A percentile compares a stretch with the other conserved stretches of the same genome.
These are phyloP conservation scores for Boletus fagicola DNA, from an alignment of 768 basidiomycete genomes.

Conservation along the genomic window DNA sequence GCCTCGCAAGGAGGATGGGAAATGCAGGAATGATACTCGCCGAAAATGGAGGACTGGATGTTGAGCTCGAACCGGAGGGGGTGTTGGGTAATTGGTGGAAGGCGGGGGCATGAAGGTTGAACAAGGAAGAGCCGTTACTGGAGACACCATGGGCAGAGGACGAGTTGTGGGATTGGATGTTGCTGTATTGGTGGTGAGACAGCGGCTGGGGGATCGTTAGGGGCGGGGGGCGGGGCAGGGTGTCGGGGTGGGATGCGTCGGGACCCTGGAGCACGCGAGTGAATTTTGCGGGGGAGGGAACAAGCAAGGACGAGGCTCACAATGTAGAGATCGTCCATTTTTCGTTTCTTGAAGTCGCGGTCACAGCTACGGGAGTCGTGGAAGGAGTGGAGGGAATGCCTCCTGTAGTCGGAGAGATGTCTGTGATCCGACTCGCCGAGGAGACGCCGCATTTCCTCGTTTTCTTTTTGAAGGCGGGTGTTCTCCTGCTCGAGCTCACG, in stretches of 20 bases:
- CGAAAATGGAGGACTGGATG: conserved; percentile 82
- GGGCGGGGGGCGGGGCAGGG: conserved; percentile 47
- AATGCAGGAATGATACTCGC: conserved; percentile 61
- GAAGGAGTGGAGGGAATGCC: conserved; percentile 46
- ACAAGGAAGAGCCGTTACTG: conserved; percentile 41
- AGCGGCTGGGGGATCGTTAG: conserved; percentile 59
- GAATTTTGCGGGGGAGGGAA: neutral
- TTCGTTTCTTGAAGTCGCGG: conserved; percentile 62
- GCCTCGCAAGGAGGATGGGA: conserved; percentile 29
- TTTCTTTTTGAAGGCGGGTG: conserved; percentile 63
- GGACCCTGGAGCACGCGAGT: conserved; percentile 37
- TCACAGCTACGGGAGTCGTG: conserved; percentile 50
- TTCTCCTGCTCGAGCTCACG: conserved; percentile 85
- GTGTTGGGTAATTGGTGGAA: conserved; percentile 67
- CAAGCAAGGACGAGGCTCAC: conserved; percentile 28
- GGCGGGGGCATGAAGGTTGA: conserved; percentile 52
- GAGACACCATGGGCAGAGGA: conserved; percentile 41
- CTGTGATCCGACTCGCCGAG: conserved; percentile 47
- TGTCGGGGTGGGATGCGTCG: conserved; percentile 42
- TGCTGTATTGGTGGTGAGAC: conserved; percentile 50
- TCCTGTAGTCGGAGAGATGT: conserved; percentile 45
- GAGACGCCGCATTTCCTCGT: conserved; percentile 70
- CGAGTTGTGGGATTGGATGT: conserved; percentile 39
- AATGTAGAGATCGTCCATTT: conserved; percentile 59
- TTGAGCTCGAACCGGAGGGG: conserved; percentile 68